Base-by-base conservation (phyloP, 192 early-diverging fungal genomes). In the Coemansia sp. region DNA sequence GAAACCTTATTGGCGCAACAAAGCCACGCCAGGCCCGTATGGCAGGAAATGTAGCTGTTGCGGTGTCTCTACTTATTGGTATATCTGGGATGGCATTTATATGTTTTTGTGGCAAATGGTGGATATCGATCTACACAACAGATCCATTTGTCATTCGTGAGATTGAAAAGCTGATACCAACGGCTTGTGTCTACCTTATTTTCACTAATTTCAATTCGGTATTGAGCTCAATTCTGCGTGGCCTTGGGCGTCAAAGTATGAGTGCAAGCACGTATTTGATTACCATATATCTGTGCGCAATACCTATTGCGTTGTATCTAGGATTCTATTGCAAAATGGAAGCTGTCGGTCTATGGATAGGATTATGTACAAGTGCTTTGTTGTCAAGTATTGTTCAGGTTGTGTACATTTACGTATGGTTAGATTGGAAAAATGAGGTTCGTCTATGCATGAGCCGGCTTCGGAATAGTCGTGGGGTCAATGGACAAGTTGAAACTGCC, bases 1-100 rank as follows among this genome's bases (percentile, higher is more conserved):
- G 89, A 24, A 87, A 88, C 58, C 75, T 90, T 14, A 68, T 90
- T 8, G 90, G 90, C 10, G 85, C 83, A 41, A 81, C 67, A 22
- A 74, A 76, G 8, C 57, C 82, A 10, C 54, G 66, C 0, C 78
- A 82, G 38, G 90, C 90, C 1, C 80, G 81, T 53, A 65, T 82
- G 24, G 72, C 88, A 7, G 55, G 82, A 23, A 67, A 76, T 7
- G 72, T 83, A 19, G 85, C 85, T 10, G 70, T 88, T 7, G 48
- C 81, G 3, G 77, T 89, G 57, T 73, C 89, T 0, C 68, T 89
- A 4, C 67, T 87, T 0, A 62, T 64, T 8, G 87, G 87, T 8
- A 26, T 59, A 5, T 38, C 82, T 54, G 91, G 86, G 54, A 84
- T 85, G 2, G 44, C 62, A 18, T 66, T 86, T 51, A 70, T 93